phyloP scores from a whole-genome alignment of 495 filamentous ascomycete species.

The Rusavskia elegans region DNA sequence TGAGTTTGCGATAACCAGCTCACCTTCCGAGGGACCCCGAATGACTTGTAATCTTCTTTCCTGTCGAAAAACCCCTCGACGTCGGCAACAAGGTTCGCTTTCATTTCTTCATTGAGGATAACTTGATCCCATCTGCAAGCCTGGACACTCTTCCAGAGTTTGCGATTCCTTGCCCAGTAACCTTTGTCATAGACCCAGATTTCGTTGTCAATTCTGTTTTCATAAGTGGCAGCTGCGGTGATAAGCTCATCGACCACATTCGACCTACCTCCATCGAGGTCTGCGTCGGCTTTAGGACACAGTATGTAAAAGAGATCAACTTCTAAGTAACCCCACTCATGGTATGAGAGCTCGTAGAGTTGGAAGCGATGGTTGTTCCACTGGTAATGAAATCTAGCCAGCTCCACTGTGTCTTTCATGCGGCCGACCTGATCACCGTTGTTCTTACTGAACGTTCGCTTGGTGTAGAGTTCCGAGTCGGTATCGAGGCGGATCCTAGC shows the following conservation, averaged over 20 bases:
- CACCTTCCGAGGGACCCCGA: slow-evolving; percentile 28
- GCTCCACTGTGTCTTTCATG: too few species aligned
- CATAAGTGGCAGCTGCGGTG: background rate
- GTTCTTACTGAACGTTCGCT: too few species aligned
- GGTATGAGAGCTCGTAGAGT: too few species aligned
- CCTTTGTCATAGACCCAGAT: slow-evolving; percentile 46
- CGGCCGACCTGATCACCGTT: too few species aligned
- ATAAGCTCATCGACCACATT: background rate
- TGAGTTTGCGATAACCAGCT: background rate
- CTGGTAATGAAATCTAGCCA: too few species aligned
- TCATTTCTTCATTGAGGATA: slow-evolving; percentile 27
- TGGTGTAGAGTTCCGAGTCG: too few species aligned
- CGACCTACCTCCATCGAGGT: background rate
- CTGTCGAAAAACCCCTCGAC: slow-evolving; percentile 29
- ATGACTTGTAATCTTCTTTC: slow-evolving; percentile 24
- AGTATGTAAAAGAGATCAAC: too few species aligned
- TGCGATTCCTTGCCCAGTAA: slow-evolving; percentile 16
- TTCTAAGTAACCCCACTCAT: too few species aligned
- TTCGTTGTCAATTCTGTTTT: slow-evolving; percentile 26
- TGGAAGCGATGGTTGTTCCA: too few species aligned
- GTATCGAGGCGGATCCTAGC: too few species aligned
- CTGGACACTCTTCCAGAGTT: slow-evolving; percentile 21
- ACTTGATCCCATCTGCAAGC: slow-evolving; percentile 28
- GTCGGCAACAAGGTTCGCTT: slow-evolving; percentile 22
- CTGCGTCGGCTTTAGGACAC: too few species aligned